phyloP scores from a whole-genome alignment of 768 basidiomycete species.

The Crucibulum laeve region DNA sequence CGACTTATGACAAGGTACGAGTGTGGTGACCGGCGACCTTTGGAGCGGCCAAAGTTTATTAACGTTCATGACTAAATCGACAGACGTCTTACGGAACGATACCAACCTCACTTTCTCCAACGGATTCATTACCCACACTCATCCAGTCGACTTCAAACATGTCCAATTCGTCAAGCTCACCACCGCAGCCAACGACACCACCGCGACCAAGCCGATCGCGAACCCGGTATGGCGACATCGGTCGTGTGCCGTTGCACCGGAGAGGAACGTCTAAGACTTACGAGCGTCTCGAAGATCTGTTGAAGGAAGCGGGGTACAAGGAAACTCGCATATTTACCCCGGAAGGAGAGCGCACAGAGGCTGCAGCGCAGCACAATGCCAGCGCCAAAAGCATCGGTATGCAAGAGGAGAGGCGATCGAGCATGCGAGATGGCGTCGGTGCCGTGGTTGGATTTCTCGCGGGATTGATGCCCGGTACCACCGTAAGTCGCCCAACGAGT shows the following conservation, averaged over 20 bases:
- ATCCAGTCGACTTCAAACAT: constrained; percentile 36
- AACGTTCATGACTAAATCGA: no score
- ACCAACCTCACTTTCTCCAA: constrained; percentile 27
- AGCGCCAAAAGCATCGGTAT: constrained; percentile 28
- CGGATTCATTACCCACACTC: constrained; percentile 31
- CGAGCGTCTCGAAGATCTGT: constrained; percentile 80
- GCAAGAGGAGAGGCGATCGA: constrained; percentile 13
- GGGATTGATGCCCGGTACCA: constrained; percentile 48
- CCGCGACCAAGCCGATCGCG: constrained; percentile 35
- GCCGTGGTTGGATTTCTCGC: constrained; percentile 65
- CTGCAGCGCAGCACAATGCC: constrained; percentile 18
- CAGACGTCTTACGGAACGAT: constrained; percentile 17
- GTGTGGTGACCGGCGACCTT: neutral
- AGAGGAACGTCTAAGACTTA: constrained; percentile 79
- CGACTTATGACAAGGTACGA: neutral
- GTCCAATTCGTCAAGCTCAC: constrained; percentile 35
- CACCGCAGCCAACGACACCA: constrained; percentile 37
- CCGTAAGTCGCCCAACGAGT: constrained; percentile 17
- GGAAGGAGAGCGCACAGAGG: constrained; percentile 55
- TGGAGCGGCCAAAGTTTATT: neutral
- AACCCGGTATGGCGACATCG: constrained; percentile 56
- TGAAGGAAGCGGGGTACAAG: constrained; percentile 87
- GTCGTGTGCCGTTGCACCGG: constrained; percentile 71
- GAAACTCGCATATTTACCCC: constrained; percentile 90
- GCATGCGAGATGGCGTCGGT: constrained; percentile 45